Conservation (phyloP, 768 basidiomycete species). For the Leccinum fibrillosum region DNA sequence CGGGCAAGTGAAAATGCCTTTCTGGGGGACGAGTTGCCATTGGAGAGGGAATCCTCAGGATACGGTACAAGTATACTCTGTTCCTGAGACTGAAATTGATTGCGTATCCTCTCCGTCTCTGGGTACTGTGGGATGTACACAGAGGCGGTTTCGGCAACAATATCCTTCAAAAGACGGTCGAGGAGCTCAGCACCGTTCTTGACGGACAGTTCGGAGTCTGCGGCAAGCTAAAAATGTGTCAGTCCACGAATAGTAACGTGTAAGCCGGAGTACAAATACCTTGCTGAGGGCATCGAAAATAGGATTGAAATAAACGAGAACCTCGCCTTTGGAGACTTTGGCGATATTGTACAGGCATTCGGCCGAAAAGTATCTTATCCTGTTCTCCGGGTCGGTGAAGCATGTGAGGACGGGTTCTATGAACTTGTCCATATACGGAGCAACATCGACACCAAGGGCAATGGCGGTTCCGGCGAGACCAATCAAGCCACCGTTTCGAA, state of each 20-base stretch:
- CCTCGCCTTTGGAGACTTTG: slow-evolving; percentile 95
- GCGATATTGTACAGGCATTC: slow-evolving; percentile 98
- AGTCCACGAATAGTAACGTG: slow-evolving; percentile 7
- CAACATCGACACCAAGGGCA: slow-evolving; percentile 88
- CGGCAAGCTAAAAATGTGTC: slow-evolving; percentile 66
- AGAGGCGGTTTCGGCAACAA: slow-evolving; percentile 94
- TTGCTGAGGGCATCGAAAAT: slow-evolving; percentile 98
- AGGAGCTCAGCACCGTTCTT: slow-evolving; percentile 98
- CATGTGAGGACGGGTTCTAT: slow-evolving; percentile 84
- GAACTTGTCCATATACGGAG: slow-evolving; percentile 93
- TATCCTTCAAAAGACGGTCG: slow-evolving; percentile 96
- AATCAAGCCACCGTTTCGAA: slow-evolving; percentile 92
- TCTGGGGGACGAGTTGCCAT: slow-evolving; percentile 37
- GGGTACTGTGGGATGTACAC: slow-evolving; percentile 88
- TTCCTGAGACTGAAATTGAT: slow-evolving; percentile 39
- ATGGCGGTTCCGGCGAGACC: slow-evolving; percentile 97
- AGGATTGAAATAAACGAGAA: slow-evolving; percentile 95
- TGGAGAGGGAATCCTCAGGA: slow-evolving; percentile 43
- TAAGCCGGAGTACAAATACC: slow-evolving; percentile 42
- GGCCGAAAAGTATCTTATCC: slow-evolving; percentile 96
- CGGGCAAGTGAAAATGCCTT: slow-evolving; percentile 92
- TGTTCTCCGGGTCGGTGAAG: slow-evolving; percentile 91
- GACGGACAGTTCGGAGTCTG: slow-evolving; percentile 93
- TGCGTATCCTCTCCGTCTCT: slow-evolving; percentile 67
- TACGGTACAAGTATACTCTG: slow-evolving; percentile 63